These are phyloP conservation scores for Coemansia furcata DNA, from an alignment of 192 early-diverging fungal genomes.

Conservation along the genomic window DNA sequence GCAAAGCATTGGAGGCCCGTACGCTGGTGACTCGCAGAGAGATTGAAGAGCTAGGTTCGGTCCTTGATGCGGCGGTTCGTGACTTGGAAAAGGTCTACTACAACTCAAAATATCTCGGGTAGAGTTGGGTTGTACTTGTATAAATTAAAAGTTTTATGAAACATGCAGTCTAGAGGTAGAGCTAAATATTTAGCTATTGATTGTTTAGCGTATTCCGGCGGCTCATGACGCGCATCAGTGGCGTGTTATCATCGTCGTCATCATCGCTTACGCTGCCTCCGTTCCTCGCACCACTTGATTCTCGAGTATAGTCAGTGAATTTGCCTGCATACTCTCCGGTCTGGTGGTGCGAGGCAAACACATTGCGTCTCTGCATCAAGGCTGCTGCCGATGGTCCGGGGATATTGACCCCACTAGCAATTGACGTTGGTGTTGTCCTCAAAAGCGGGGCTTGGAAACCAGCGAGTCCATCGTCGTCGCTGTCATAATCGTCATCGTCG, in stretches of 20 bases:
- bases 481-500: conserved; percentile 38
- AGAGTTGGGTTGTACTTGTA: neutral
- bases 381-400: conserved; percentile 9
- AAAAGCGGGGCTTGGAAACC: conserved; percentile 14
- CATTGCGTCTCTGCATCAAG: conserved; percentile 33
- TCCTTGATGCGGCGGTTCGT: conserved; percentile 40
- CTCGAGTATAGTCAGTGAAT: conserved; percentile 27
- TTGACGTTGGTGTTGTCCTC: neutral
- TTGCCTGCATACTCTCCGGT: conserved; percentile 20
- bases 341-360: conserved; percentile 23
- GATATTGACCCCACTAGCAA: conserved; percentile 25
- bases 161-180: neutral
- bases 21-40: conserved; percentile 15
- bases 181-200: neutral
- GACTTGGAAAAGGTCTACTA: conserved; percentile 48
- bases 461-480: conserved; percentile 40
- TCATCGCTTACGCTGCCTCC: conserved; percentile 9
- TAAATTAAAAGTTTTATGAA: neutral
- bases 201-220: conserved; percentile 11
- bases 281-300: neutral
- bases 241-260: conserved; percentile 34
- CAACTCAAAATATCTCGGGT: conserved; percentile 41
- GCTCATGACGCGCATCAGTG: conserved; percentile 32
- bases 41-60: conserved; percentile 35
- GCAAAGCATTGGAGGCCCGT: conserved; percentile 26